phyloP scores from a whole-genome alignment of 2,329 filamentous ascomycete genomes.

The Alternaria infectoria region DNA sequence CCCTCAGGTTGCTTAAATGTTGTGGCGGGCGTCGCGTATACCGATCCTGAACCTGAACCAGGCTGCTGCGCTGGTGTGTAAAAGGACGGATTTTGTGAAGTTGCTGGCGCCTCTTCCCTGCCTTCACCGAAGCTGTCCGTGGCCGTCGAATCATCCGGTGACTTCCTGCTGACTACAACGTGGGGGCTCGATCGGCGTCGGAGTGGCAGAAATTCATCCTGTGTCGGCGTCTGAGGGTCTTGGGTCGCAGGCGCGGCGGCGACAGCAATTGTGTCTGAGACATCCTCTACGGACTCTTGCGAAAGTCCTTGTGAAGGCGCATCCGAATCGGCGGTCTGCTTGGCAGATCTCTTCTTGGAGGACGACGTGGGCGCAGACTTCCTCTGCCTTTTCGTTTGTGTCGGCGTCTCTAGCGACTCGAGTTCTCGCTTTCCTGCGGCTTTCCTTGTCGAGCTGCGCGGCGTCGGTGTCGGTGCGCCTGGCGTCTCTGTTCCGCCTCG shows the following conservation, averaged over 20 bases:
- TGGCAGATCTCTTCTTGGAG: conserved; percentile 17
- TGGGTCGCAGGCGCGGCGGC: conserved; percentile 12
- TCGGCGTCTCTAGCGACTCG: conserved; percentile 39
- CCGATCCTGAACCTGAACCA: conserved; percentile 12
- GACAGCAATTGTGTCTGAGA: conserved; percentile 17
- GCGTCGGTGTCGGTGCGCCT: conserved; percentile 27
- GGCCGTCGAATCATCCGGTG: conserved; percentile 14
- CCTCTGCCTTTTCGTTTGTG: conserved; percentile 35
- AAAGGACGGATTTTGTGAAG: conserved; percentile 24
- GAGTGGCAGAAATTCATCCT: conserved; percentile 24
- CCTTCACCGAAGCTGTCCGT: conserved; percentile 5
- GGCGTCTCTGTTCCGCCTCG: conserved; percentile 40
- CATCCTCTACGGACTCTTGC: conserved; percentile 18
- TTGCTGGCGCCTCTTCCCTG: conserved; percentile 16
- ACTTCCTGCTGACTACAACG: conserved; percentile 26
- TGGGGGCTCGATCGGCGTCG: conserved; percentile 31
- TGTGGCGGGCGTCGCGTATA: conserved; percentile 35
- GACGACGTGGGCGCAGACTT: conserved; percentile 18
- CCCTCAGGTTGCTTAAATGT: conserved; percentile 26
- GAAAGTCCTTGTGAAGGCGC: conserved; percentile 4
- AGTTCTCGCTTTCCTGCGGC: conserved; percentile 36
- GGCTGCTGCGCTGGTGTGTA: conserved; percentile 29
- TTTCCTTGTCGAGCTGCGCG: conserved; percentile 33
- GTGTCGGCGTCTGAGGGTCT: conserved; percentile 8
- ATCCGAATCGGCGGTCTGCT: not conserved